Evolutionary conservation across 345 rosid genomes (phyloP).

Genomic region (Euphorbia peplus): DNA sequence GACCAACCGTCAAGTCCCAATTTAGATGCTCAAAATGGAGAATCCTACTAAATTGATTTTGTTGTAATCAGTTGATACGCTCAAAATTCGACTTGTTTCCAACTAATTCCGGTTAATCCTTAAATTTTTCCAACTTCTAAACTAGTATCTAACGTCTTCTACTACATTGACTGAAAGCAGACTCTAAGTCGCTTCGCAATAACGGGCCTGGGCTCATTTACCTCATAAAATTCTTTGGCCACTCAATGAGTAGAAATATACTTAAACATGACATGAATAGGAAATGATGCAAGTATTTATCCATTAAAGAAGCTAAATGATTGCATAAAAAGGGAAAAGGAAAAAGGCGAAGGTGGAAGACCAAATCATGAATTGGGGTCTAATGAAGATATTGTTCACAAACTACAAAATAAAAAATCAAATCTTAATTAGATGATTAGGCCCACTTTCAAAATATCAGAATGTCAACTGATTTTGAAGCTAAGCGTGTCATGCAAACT

Average conservation of each 20-base stretch:
- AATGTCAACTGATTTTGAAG: background rate
- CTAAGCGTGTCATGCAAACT: background rate
- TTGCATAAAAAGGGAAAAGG: background rate
- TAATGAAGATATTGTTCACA: background rate
- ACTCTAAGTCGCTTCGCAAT: too few relatives aligned
- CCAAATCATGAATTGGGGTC: background rate
- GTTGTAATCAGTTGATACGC: too few relatives aligned
- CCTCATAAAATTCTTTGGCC: too few relatives aligned
- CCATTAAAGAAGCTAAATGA: background rate
- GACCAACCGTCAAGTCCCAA: too few relatives aligned
- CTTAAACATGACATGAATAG: background rate
- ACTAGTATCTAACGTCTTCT: too few relatives aligned
- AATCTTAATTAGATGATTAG: background rate
- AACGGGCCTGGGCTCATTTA: too few relatives aligned
- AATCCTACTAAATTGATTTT: too few relatives aligned
- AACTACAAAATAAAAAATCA: background rate
- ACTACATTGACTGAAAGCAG: too few relatives aligned
- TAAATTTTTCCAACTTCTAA: too few relatives aligned
- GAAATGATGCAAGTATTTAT: background rate
- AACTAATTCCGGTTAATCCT: too few relatives aligned
- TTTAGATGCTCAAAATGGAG: too few relatives aligned
- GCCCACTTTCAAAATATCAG: background rate
- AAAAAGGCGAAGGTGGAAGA: background rate
- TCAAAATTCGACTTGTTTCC: too few relatives aligned
- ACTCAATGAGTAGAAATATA: background rate